Evolutionary conservation across 345 rosid species (phyloP).

Genomic region (Bruguiera sexangula): DNA sequence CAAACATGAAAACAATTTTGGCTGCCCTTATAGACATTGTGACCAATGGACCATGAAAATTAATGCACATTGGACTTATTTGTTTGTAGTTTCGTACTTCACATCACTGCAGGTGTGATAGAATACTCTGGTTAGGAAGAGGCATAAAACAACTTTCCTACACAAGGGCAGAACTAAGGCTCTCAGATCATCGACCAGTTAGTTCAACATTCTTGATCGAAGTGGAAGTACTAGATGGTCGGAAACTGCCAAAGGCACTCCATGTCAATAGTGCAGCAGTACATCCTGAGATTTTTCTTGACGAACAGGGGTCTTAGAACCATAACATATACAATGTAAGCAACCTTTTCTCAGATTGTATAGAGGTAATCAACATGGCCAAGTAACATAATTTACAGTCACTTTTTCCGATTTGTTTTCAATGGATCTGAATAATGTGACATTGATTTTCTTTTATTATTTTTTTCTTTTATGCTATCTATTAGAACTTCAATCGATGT

Average conservation of each 20-base stretch:
- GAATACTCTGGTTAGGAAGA: slow-evolving; percentile 89
- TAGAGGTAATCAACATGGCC: no score
- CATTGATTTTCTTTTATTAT: no score
- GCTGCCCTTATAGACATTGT: background rate
- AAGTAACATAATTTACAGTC: no score
- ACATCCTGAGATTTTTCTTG: slow-evolving; percentile 63
- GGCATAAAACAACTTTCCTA: slow-evolving; percentile 74
- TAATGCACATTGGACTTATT: background rate
- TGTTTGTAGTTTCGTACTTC: background rate
- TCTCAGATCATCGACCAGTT: slow-evolving; percentile 95
- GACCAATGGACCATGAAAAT: background rate
- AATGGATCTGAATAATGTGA: no score
- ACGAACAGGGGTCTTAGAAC: slow-evolving; percentile 16
- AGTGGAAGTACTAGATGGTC: slow-evolving; percentile 77
- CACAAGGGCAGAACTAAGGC: slow-evolving; percentile 50
- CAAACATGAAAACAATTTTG: background rate
- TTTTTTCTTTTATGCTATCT: no score
- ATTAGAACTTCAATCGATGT: no score
- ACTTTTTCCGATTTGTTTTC: no score
- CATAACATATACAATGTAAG: slow-evolving; percentile 30
- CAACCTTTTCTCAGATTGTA: background rate
- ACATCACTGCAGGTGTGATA: slow-evolving; percentile 70
- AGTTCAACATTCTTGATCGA: slow-evolving; percentile 64
- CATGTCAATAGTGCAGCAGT: slow-evolving; percentile 63
- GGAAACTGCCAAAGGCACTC: slow-evolving; percentile 76